Evolutionary conservation across 148 eudicot species (phyloP).

Genomic region (Camellia granthamiana): DNA sequence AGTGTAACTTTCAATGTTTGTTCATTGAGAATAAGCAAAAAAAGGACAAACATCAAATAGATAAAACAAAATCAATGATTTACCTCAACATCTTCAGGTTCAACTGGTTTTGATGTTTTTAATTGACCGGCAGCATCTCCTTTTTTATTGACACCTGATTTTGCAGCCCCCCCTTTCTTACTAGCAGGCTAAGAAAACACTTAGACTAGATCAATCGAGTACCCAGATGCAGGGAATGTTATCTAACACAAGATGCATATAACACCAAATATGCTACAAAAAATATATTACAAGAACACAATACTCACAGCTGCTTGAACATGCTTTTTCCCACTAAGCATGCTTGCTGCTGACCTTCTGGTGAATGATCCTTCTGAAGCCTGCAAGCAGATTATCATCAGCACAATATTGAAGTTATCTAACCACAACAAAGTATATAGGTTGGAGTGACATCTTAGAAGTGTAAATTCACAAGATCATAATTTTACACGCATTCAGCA

Average conservation of each 20-base stretch:
- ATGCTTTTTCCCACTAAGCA: constrained; percentile 95
- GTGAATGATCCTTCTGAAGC: constrained; percentile 58
- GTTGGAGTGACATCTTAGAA: neutral
- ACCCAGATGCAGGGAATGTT: neutral
- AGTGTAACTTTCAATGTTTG: neutral
- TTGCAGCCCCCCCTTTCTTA: constrained; percentile 66
- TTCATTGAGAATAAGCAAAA: neutral
- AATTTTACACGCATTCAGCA: constrained; percentile 6
- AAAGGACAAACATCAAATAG: constrained; percentile 1
- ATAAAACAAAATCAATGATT: neutral
- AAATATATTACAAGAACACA: constrained; percentile 1
- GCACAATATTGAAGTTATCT: neutral
- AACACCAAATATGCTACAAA: neutral
- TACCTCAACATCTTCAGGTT: constrained; percentile 96
- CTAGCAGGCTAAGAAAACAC: constrained; percentile 49
- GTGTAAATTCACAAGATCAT: neutral
- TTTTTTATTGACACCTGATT: constrained; percentile 62
- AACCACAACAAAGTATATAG: neutral
- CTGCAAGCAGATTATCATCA: constrained; percentile 26
- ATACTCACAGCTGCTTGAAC: constrained; percentile 65
- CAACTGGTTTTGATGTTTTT: constrained; percentile 60
- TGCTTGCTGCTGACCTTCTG: constrained; percentile 87
- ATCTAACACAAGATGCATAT: neutral
- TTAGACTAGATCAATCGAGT: neutral
- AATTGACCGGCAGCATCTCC: constrained; percentile 56